Evolutionary conservation across 2,329 filamentous ascomycete genomes (phyloP), one percentile per base, ranked within the genome.

Genomic region (Elsinoe batatas): DNA sequence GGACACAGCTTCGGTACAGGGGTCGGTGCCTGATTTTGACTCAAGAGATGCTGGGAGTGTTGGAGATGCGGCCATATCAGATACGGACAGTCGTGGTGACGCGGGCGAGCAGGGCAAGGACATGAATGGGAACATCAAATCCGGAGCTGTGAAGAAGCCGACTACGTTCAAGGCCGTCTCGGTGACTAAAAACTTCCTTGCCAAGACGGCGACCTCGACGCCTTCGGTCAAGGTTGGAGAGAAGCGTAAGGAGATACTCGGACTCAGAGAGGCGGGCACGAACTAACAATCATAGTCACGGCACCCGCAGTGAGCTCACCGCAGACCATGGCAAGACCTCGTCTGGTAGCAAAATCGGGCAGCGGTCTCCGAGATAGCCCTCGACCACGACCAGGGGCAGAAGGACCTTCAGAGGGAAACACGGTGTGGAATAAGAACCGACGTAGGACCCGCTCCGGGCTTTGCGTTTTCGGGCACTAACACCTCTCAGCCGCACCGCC

Each of bases 341-440:
- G 88, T 63, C 75, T 91, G 37, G 82, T 91, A 60, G 87, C 85
- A 55, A 91, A 91, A 68, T 81, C 83, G 7, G 85, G 82, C 55
- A 84, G 82, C 64, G 79, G 81, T 58, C 79, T 79, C 53, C 83
- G 84, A 60, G 76, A 78, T 15, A 32, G 44, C 30, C 58, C 58
- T 10, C 57, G 55, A 22, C 57, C 66, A 22, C 64, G 65, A 18
- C 38, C 60, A 20, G 66, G 64, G 11, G 57, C 62, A 32, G 64
- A 65, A 22, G 61, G 60, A 43, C 82, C 81, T 22, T 85, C 87
- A 12, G 87, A 91, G 68, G 78, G 80, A 30, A 87, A 75, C 68
- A 85, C 79, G 54, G 87, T 94, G 38, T 94, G 88, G 88, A 94
- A 93, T 73, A 91, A 90, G 72, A 94, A 93, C 68, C 79, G 84